Evolutionary conservation across 2,329 filamentous ascomycete species (phyloP), one percentile per base, ranked within the genome.

Genomic region (Penicillium griseofulvum): DNA sequence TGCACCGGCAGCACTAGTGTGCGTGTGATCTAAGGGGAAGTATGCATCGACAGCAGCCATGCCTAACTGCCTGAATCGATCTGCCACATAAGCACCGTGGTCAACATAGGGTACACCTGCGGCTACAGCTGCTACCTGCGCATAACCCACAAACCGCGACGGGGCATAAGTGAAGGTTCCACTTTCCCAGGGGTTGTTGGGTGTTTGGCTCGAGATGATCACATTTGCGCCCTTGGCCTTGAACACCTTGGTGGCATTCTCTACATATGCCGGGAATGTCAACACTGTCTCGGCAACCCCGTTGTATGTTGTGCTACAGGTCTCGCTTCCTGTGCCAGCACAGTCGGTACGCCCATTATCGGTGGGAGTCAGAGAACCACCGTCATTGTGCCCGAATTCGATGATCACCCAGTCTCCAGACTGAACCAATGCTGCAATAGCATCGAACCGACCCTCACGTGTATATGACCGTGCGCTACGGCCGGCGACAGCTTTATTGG

Each of bases 361-460:
- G 12, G 71, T 79, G 1, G 69, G 70, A 2, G 68, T 72, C 2
- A 85, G 73, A 0, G 80, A 80, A 1, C 86, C 85, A 22, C 85
- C 87, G 61, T 89, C 87, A 63, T 90, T 90, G 75, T 89, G 87
- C 0, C 87, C 87, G 64, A 89, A 88, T 64, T 89, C 86, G 50
- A 89, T 87, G 50, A 89, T 76, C 1, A 88, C 85, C 70, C 83
- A 86, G 70, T 89, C 87, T 31, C 83, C 84, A 1, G 76, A 53
- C 65, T 80, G 61, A 24, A 88, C 75, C 2, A 76, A 65, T 31
- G 77, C 71, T 44, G 81, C 79, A 49, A 89, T 81, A 0, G 76
- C 77, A 16, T 78, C 71, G 74, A 89, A 90, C 14, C 83, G 83
- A 9, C 82, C 83, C 72, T 90, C 87, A 45, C 83, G 80, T 1